Conservation (phyloP, 768 basidiomycete species). For the Vararia minispora region DNA sequence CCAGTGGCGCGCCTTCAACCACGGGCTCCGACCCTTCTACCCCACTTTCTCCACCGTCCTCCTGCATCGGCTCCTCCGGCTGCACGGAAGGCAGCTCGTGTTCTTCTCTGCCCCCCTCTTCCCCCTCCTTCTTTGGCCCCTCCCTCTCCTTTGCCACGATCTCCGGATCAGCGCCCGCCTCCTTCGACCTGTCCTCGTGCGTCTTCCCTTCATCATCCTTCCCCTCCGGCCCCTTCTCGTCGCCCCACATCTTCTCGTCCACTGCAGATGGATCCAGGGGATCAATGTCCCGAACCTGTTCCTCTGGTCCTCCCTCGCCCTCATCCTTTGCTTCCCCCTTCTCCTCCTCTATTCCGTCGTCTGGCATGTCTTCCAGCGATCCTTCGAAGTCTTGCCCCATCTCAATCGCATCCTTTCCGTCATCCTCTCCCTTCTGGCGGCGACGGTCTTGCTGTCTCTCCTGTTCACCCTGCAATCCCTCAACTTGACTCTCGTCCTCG, state of each 20-base stretch:
- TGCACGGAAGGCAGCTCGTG: too few species aligned
- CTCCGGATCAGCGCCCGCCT: constrained; percentile 45
- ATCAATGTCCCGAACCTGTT: constrained; percentile 76
- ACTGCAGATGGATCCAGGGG: constrained; percentile 71
- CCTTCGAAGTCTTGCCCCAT: constrained; percentile 89
- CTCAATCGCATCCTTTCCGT: constrained; percentile 66
- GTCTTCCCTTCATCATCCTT: constrained; percentile 43
- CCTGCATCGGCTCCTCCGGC: constrained; percentile 21
- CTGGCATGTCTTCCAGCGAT: constrained; percentile 72
- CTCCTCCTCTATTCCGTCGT: constrained; percentile 40
- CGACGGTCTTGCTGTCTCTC: neutral
- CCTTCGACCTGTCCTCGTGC: constrained; percentile 47
- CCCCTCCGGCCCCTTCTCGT: constrained; percentile 53
- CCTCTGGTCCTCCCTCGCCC: constrained; percentile 64
- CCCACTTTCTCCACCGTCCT: constrained; percentile 21
- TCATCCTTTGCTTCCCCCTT: constrained; percentile 34
- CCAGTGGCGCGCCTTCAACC: constrained; percentile 54
- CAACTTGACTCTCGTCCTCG: constrained; percentile 92
- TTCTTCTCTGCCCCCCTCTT: constrained; percentile 18
- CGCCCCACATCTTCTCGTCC: constrained; percentile 97
- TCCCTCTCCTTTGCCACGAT: constrained; percentile 71
- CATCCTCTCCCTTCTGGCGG: constrained; percentile 21
- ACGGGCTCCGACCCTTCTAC: constrained; percentile 33
- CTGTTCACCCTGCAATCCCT: constrained; percentile 73
- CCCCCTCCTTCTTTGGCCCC: constrained; percentile 19